Base-by-base conservation (phyloP, 1,284 basidiomycete species). In the Ceratobasidium sp. region DNA sequence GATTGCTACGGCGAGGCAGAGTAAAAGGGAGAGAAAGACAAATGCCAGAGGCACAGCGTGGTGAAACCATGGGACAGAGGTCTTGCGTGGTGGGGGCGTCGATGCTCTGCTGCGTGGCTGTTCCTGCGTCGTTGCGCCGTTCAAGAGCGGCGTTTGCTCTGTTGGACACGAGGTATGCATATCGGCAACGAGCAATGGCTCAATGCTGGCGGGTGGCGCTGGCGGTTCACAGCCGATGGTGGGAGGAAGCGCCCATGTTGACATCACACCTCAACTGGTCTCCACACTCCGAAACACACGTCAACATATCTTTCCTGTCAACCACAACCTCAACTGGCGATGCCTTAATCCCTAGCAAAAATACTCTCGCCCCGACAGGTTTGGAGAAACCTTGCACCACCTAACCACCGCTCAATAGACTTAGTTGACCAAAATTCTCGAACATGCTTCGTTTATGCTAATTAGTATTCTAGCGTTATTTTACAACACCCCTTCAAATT, bases 1-100 rank as follows among this genome's bases (percentile, higher is more conserved):
- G 40, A 71, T 46, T n/a, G 69, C 46, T 7, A 61, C 56, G 37
- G 46, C 69, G 34, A 71, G 56, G 44, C 69, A 71, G 3, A 71
- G 56, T 13, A 71, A 11, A 61, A 71, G 37, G 15, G 69, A 71
- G 15, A 71, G 69, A 49, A 61, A 46, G 69, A 71, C 69, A 71
- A 71, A 71, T n/a, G 69, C 69, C n/a, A 71, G 69, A 57, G 69
- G 62, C 1, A 61, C 57, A 17, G 43, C 54, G 29, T 71, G 54
- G 56, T 71, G 56, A 19, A 57, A 37, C 69, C 54, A 71, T 19
- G 69, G 69, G 15, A 49, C 56, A 44, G 32, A 34, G 13, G 8
- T 51, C 22, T 49, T 32, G n/a, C 34, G 69, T 19, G 40, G 29
- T 13, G 29, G 22, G 43, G 69, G 69, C 2, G 57, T 61, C 15